A percentile compares a stretch with the other conserved stretches of the same genome.
These are phyloP conservation scores for Pythium phragmitis DNA, from an alignment of 352 stramenopile species.

Conservation along the genomic window DNA sequence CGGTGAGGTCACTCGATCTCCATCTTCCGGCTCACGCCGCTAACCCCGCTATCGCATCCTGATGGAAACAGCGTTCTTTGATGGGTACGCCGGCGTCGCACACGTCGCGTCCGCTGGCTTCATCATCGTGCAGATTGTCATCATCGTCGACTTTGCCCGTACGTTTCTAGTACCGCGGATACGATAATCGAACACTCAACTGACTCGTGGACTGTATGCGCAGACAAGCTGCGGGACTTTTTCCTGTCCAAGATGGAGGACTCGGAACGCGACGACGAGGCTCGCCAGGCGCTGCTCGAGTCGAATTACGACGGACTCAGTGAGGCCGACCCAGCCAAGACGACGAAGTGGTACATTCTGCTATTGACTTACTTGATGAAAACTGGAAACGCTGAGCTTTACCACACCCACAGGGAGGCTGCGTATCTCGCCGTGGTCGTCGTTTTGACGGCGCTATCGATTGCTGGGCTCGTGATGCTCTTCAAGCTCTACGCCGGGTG, in stretches of 20 bases:
- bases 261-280: conserved; percentile 51
- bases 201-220: neutral
- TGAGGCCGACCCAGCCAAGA: conserved; percentile 8
- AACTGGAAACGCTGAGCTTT: neutral
- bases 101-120: conserved; percentile 61
- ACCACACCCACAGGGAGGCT: conserved; percentile 38
- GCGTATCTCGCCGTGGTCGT: conserved; percentile 51
- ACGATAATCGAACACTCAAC: neutral
- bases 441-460: conserved; percentile 32
- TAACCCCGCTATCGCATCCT: neutral
- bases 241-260: conserved; percentile 71
- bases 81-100: conserved; percentile 59
- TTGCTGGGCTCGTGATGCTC: conserved; percentile 50
- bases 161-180: conserved; percentile 5
- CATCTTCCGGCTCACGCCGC: neutral
- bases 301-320: conserved; percentile 27
- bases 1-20: conserved; percentile 26
- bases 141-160: conserved; percentile 80
- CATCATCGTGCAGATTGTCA: conserved; percentile 78
- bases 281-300: conserved; percentile 46
- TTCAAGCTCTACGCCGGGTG: conserved; percentile 50
- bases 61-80: conserved; percentile 51
- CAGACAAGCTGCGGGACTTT: conserved; percentile 68
- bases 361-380: neutral
- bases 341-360: conserved; percentile 30